phyloP scores from a whole-genome alignment of 2,329 filamentous ascomycete genomes.

The Beauveria sp. region DNA sequence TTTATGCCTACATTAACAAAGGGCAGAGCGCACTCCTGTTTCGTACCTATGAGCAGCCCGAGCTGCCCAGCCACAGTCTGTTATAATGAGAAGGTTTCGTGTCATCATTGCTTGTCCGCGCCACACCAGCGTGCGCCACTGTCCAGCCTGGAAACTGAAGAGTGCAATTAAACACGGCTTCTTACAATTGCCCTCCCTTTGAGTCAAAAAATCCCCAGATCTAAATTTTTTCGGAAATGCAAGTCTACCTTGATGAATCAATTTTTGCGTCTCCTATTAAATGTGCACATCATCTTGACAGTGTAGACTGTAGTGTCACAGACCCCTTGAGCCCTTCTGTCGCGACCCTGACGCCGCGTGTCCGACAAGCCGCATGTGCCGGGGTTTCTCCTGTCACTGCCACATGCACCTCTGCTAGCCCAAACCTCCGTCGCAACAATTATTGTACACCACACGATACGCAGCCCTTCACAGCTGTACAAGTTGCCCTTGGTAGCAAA shows the following conservation, averaged over 20 bases:
- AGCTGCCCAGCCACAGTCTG: background rate
- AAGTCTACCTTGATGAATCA: too few relatives aligned
- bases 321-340: background rate
- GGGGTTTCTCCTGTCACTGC: slow-evolving; percentile 12
- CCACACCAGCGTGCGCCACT: background rate
- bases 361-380: slow-evolving; percentile 7
- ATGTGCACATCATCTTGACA: too few relatives aligned
- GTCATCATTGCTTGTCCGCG: background rate
- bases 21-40: too few relatives aligned
- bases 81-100: background rate
- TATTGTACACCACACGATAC: background rate
- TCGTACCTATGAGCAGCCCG: too few relatives aligned
- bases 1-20: too few relatives aligned
- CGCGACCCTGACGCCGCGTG: slow-evolving; percentile 7
- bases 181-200: background rate
- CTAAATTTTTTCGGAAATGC: background rate
- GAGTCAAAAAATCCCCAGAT: background rate
- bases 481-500: background rate
- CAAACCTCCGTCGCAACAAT: background rate
- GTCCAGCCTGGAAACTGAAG: background rate
- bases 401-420: slow-evolving; percentile 6
- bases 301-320: background rate
- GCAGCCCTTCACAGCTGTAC: background rate
- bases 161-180: background rate
- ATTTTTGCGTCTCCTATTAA: too few relatives aligned